Conservation (phyloP, 1,284 basidiomycete genomes). For the Melampsora abietis-canadensis region DNA sequence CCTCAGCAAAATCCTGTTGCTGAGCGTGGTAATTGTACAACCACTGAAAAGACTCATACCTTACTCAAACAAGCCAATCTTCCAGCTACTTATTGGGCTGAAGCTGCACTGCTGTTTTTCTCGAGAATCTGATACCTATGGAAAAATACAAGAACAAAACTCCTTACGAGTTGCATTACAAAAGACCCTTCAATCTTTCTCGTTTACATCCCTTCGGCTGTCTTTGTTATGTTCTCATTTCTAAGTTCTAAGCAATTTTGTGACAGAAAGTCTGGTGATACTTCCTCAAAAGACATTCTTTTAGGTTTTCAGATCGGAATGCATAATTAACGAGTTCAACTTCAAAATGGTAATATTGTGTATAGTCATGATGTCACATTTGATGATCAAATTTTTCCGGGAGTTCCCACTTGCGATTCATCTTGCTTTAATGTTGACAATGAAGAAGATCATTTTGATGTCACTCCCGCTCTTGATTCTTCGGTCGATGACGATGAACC, state of each 20-base stretch:
- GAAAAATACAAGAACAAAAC: background rate
- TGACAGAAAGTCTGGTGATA: no score
- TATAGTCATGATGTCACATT: background rate
- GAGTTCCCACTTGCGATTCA: background rate
- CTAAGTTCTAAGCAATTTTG: no score
- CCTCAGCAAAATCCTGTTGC: no score
- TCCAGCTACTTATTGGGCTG: background rate
- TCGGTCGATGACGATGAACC: no score
- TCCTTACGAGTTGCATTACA: background rate
- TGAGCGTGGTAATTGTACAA: background rate
- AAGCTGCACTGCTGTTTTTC: background rate
- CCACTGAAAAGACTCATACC: background rate
- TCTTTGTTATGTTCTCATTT: background rate
- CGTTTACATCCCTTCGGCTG: background rate
- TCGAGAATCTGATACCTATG: slow-evolving; percentile 16
- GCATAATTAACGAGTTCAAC: slow-evolving; percentile 24
- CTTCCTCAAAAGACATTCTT: background rate
- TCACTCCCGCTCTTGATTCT: no score
- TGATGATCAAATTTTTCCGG: slow-evolving; percentile 12
- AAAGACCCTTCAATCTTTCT: background rate
- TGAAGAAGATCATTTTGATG: no score
- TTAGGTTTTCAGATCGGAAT: background rate
- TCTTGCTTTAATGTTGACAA: no score
- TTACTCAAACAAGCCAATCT: background rate
- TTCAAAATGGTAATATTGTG: background rate